phyloP scores from a whole-genome alignment of 305 asterid genomes.

The Ajuga reptans region DNA sequence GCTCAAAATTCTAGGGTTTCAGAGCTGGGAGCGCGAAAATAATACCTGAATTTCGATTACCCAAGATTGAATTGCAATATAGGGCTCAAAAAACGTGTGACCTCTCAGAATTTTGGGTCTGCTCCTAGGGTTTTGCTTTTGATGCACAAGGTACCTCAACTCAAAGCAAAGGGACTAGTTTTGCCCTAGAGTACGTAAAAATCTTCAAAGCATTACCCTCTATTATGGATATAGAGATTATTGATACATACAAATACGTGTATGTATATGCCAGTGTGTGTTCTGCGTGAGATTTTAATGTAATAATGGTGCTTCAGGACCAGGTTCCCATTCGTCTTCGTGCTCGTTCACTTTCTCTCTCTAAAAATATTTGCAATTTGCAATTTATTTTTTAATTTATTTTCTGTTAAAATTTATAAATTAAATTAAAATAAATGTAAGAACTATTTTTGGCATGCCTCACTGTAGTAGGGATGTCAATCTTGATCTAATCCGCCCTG shows the following conservation, averaged over 20 bases:
- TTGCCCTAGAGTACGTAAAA: slow-evolving; percentile 42
- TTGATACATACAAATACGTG: slow-evolving; percentile 21
- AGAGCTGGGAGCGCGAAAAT: slow-evolving; percentile 23
- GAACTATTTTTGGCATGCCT: no score
- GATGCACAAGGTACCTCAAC: slow-evolving; percentile 56
- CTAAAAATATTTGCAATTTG: slow-evolving; percentile 24
- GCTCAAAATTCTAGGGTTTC: slow-evolving; percentile 47
- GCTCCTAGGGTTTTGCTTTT: slow-evolving; percentile 69
- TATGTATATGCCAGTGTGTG: slow-evolving; percentile 28
- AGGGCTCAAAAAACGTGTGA: slow-evolving; percentile 27
- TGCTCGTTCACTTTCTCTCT: slow-evolving; percentile 42
- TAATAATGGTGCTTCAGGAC: slow-evolving; percentile 32
- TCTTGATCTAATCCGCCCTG: no score
- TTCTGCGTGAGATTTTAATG: slow-evolving; percentile 29
- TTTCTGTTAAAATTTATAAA: no score
- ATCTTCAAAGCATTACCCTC: slow-evolving; percentile 35
- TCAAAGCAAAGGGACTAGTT: slow-evolving; percentile 30
- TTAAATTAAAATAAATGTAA: no score
- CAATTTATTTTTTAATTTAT: slow-evolving; percentile 13
- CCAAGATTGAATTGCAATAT: slow-evolving; percentile 40
- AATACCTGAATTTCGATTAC: slow-evolving; percentile 53
- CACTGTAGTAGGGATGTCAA: no score
- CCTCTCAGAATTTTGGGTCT: slow-evolving; percentile 27
- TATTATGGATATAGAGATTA: slow-evolving; percentile 20
- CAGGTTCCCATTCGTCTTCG: slow-evolving; percentile 31